A percentile compares a stretch with the other conserved stretches of the same genome.
Conservation (phyloP, 371 early-diverging fungal species). For the Mucor irregularis region DNA sequence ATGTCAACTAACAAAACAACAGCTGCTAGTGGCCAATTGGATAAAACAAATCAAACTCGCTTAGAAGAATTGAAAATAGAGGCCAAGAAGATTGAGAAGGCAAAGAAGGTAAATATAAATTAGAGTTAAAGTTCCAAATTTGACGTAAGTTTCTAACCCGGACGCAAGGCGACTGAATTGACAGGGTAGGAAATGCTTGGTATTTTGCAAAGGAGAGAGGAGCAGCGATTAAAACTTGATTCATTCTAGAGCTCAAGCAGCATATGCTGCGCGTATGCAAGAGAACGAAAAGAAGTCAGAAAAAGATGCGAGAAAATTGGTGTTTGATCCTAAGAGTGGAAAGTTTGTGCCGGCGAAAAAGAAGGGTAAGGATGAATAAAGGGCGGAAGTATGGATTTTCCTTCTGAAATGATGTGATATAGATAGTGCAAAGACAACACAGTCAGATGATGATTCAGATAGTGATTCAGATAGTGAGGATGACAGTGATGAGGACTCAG, state of each 20-base stretch:
- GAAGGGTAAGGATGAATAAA: constrained; percentile 25
- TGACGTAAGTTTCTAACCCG: neutral
- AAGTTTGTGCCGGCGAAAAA: constrained; percentile 46
- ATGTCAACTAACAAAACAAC: too few species aligned
- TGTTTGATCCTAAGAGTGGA: constrained; percentile 46
- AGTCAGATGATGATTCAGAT: constrained; percentile 2
- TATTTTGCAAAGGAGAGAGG: neutral
- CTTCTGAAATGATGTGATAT: too few species aligned
- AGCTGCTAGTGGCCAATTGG: constrained; percentile 45
- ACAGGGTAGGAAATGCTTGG: neutral
- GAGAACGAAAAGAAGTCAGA: constrained; percentile 36
- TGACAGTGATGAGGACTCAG: constrained; percentile 8
- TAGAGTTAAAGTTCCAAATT: neutral
- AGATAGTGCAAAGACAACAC: constrained; percentile 7
- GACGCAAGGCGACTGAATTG: constrained; percentile 11
- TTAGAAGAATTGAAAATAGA: constrained; percentile 46
- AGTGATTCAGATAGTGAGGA: constrained; percentile 15
- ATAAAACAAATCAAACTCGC: constrained; percentile 49
- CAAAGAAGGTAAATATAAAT: constrained; percentile 40
- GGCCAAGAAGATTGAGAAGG: constrained; percentile 48
- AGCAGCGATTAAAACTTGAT: neutral
- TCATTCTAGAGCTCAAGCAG: constrained; percentile 36
- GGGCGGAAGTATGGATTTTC: too few species aligned
- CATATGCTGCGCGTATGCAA: constrained; percentile 38
- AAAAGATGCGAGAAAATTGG: constrained; percentile 38